A percentile compares a stretch with the other conserved stretches of the same genome.
phyloP scores from a whole-genome alignment of 352 stramenopile genomes.

The Pythium aristosporum region DNA sequence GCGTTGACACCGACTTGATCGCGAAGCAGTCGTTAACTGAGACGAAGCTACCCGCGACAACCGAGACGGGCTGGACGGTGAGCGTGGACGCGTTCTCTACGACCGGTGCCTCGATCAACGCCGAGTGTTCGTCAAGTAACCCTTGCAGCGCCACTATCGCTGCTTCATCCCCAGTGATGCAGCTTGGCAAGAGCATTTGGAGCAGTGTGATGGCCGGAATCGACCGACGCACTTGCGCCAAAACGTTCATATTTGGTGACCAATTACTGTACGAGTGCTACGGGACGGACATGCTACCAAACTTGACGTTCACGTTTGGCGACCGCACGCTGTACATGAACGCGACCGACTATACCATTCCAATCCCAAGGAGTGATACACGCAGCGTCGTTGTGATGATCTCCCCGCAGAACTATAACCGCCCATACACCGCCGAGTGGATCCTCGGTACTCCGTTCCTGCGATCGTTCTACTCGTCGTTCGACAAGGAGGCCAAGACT shows the following conservation, averaged over 20 bases:
- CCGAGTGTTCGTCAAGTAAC: background rate
- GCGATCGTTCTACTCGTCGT: constrained; percentile 14
- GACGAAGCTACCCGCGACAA: constrained; percentile 3
- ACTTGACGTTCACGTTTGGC: constrained; percentile 11
- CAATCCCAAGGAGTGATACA: background rate
- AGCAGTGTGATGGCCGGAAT: background rate
- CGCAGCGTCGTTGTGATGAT: constrained; percentile 1
- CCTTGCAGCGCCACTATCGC: constrained; percentile 5
- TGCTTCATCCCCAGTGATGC: constrained; percentile 5
- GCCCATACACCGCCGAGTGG: background rate
- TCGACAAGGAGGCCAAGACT: constrained; percentile 8
- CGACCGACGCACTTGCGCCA: background rate
- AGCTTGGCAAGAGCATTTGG: constrained; percentile 1
- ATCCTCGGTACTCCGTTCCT: constrained; percentile 15
- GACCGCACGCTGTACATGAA: constrained; percentile 6
- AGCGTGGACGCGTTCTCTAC: background rate
- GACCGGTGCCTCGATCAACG: background rate
- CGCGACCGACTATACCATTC: constrained; percentile 16
- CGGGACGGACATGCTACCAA: background rate
- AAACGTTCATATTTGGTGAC: background rate
- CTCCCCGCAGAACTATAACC: background rate
- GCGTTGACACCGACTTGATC: constrained; percentile 3
- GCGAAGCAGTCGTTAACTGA: background rate
- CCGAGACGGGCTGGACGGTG: constrained; percentile 3
- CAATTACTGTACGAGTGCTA: constrained; percentile 5